Base-by-base conservation (phyloP, 441 rosid genomes). In the Bocquillonia castaneifolia region DNA sequence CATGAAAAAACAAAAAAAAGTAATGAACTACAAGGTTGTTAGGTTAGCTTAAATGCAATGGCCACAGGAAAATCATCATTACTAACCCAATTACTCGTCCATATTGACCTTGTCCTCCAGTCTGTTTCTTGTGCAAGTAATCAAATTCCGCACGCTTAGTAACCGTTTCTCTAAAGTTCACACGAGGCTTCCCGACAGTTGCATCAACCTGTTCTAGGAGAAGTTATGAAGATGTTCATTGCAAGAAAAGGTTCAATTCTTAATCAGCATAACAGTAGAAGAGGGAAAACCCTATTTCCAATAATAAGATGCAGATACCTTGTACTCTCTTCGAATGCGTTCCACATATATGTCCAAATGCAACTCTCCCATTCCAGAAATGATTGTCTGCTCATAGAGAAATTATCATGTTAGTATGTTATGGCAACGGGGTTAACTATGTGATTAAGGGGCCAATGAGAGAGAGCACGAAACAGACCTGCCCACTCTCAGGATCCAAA, bases 331-430 rank as follows among this genome's bases (percentile, higher is more conserved):
- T 44, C 92, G 82, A 54, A 95, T 95, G 66, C 98, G 94, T 74
- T 95, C 99, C 71, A 92, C 92, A 71, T 94, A 92, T 40, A 94
- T 81, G 73, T 94, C 98, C 80, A 94, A 77, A 84, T 92, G 99
- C 81, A 94, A 81, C 78, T 94, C 98, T 42, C 99, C 99, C 98
- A 95, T 95, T 73, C 99, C 99, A 75, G 99, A 90, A 69, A 95
- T 92, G 72, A 95, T 95, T 25, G 99, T 95, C 98, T 94, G 80
- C 62, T 23, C 58, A 70, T 25, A 69, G 42, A 80, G 36, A 23
- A n/a, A 74, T n/a, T 55, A 25, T 3, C 29, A 59, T 36, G 47
- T 59, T 34, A 66, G 29, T 5, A 64, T n/a, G 59, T 44, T 15
- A 51, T 20, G 56, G 31, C 28, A 42, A 44, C 20, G 9, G 36